Conservation (phyloP, 768 basidiomycete genomes). For the Calvatia gigantea region DNA sequence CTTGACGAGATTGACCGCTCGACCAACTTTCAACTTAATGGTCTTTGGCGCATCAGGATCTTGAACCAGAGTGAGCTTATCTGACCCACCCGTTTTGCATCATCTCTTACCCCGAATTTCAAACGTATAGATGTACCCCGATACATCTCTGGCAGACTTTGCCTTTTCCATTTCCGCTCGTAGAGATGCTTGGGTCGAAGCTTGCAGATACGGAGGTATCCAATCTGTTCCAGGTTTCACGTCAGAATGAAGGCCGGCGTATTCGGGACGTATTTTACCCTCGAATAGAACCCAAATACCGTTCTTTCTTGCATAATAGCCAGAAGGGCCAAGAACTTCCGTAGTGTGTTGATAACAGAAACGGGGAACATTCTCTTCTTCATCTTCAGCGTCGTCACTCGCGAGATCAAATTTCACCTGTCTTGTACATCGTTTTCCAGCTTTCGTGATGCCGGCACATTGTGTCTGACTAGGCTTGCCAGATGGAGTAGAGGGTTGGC, state of each 20-base stretch:
- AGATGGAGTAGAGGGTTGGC: slow-evolving; percentile 17
- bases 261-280: slow-evolving; percentile 31
- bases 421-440: slow-evolving; percentile 59
- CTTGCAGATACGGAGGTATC: slow-evolving; percentile 63
- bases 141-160: slow-evolving; percentile 51
- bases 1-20: slow-evolving; percentile 68
- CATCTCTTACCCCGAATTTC: slow-evolving; percentile 62
- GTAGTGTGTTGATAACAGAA: slow-evolving; percentile 69
- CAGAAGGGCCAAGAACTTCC: slow-evolving; percentile 46
- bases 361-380: slow-evolving; percentile 28
- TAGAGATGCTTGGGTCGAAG: slow-evolving; percentile 55
- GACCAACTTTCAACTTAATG: slow-evolving; percentile 76
- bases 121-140: slow-evolving; percentile 81
- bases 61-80: neutral
- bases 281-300: slow-evolving; percentile 55
- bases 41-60: slow-evolving; percentile 21
- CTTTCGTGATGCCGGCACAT: slow-evolving; percentile 65
- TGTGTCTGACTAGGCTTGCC: slow-evolving; percentile 32
- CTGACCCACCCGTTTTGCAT: neutral
- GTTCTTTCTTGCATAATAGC: slow-evolving; percentile 53
- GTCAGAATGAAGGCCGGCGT: slow-evolving; percentile 5
- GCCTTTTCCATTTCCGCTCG: slow-evolving; percentile 45
- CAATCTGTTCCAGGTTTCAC: slow-evolving; percentile 44
- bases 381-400: slow-evolving; percentile 28
- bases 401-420: slow-evolving; percentile 43